Conservation (phyloP, 2,329 filamentous ascomycete genomes). For the Colletotrichum sp. region DNA sequence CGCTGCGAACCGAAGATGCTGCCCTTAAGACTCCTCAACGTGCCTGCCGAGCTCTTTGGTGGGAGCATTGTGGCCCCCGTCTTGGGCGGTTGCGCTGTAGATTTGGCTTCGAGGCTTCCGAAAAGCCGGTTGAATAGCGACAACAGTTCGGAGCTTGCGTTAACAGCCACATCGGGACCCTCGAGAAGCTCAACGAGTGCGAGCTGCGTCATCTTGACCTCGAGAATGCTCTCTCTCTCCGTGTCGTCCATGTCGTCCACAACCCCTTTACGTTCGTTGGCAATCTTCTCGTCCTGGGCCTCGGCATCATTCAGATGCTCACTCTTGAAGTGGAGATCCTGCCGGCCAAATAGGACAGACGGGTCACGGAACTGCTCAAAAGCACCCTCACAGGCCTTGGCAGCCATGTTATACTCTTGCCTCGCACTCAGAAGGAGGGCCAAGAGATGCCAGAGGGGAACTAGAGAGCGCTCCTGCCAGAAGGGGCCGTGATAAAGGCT, state of each 20-base stretch:
- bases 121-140: constrained; percentile 84
- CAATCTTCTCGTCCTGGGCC: constrained; percentile 37
- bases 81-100: constrained; percentile 43
- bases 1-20: constrained; percentile 76
- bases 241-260: constrained; percentile 82
- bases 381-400: constrained; percentile 84
- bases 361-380: constrained; percentile 87
- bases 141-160: constrained; percentile 84
- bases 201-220: constrained; percentile 95
- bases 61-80: constrained; percentile 47
- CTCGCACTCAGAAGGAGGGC: constrained; percentile 84
- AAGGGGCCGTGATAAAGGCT: constrained; percentile 51
- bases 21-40: constrained; percentile 70
- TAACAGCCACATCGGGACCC: constrained; percentile 84
- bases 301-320: constrained; percentile 66
- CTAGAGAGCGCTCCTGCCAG: constrained; percentile 68
- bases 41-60: constrained; percentile 74
- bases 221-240: constrained; percentile 87
- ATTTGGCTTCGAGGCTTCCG: constrained; percentile 56
- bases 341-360: constrained; percentile 69
- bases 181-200: constrained; percentile 83
- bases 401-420: constrained; percentile 82
- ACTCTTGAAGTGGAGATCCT: constrained; percentile 62
- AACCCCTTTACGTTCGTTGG: constrained; percentile 48
- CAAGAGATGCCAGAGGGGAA: constrained; percentile 91